Evolutionary conservation across 192 early-diverging fungal species (phyloP).

Genomic region (Spinellus fusiger): DNA sequence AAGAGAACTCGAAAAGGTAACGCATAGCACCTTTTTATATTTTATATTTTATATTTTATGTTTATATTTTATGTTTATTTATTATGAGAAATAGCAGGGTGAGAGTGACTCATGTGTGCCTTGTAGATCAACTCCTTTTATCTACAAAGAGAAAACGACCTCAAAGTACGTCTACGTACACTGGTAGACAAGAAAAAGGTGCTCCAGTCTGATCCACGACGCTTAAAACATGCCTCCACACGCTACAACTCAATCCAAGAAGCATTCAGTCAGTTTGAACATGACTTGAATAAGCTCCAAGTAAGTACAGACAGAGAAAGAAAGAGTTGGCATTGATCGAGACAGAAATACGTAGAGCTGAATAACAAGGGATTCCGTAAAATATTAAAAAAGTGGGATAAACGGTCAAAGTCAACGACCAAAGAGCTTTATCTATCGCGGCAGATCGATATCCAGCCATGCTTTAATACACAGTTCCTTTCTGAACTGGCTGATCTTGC

Average conservation of each 20-base stretch:
- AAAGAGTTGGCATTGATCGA: not conserved
- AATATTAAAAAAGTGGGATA: constrained; percentile 99
- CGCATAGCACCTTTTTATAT: not conserved
- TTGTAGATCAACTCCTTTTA: constrained; percentile 90
- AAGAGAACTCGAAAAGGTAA: constrained; percentile 93
- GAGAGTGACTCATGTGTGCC: not conserved
- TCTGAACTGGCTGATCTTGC: constrained; percentile 86
- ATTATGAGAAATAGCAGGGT: too few relatives aligned
- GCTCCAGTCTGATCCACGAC: constrained; percentile 40
- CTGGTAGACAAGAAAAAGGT: constrained; percentile 75
- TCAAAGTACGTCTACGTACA: constrained; percentile 83
- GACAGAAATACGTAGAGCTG: constrained; percentile 91
- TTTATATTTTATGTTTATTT: not conserved
- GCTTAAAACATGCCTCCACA: constrained; percentile 43
- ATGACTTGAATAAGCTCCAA: constrained; percentile 93
- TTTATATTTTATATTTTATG: constrained; percentile 8
- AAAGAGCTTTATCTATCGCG: constrained; percentile 97
- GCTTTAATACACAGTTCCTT: constrained; percentile 92
- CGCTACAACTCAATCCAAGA: constrained; percentile 75
- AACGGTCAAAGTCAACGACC: constrained; percentile 92
- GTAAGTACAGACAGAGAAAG: constrained; percentile 34
- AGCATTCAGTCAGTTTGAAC: constrained; percentile 86
- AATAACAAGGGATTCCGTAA: constrained; percentile 97
- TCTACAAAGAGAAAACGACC: constrained; percentile 91
- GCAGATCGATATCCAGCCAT: constrained; percentile 96